Base-by-base conservation (phyloP, 352 stramenopile species). In the Pythium apleroticum region DNA sequence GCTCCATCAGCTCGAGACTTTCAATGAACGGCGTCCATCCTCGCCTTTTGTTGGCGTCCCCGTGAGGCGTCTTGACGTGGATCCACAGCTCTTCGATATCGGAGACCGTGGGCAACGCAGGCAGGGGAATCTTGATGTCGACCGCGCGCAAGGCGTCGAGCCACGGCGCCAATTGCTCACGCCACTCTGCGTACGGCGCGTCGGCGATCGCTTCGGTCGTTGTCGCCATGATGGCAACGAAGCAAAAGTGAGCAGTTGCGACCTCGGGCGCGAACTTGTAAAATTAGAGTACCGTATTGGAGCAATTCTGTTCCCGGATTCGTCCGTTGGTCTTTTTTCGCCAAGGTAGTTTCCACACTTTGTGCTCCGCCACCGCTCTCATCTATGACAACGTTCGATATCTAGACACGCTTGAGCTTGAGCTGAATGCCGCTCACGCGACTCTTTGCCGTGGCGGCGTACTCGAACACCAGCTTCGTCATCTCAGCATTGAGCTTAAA, bases 391-490 rank as follows among this genome's bases (percentile, higher is more conserved):
- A n/a, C n/a, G n/a, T n/a, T n/a, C n/a, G n/a, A n/a, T n/a, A n/a
- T n/a, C n/a, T n/a, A n/a, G n/a, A n/a, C n/a, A n/a, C n/a, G n/a
- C n/a, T n/a, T n/a, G n/a, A n/a, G n/a, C n/a, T n/a, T n/a, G n/a
- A n/a, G n/a, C n/a, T n/a, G n/a, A n/a, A 53, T 30, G 4, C 52
- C 53, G 17, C 41, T 41, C 1, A 62, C n/a, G 24, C 61, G 61
- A 17, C 20, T 45, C 31, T 68, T 48, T 8, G 52, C 22, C 19
- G 24, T 22, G 11, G 53, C 61, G 0, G 61, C 61, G 37, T 39
- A 39, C 9, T 39, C 33, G 11, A 39, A 39, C 33, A 39, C 61
- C 6, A 68, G 31, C 7, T 46, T 60, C n/a, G 22, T 28, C 37
- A 24, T 54, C 37, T 52, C 59, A 6, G 12, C 2, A 10, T 25